Base-by-base conservation (phyloP, 768 basidiomycete genomes). In the Podaxis carcinomalis region DNA sequence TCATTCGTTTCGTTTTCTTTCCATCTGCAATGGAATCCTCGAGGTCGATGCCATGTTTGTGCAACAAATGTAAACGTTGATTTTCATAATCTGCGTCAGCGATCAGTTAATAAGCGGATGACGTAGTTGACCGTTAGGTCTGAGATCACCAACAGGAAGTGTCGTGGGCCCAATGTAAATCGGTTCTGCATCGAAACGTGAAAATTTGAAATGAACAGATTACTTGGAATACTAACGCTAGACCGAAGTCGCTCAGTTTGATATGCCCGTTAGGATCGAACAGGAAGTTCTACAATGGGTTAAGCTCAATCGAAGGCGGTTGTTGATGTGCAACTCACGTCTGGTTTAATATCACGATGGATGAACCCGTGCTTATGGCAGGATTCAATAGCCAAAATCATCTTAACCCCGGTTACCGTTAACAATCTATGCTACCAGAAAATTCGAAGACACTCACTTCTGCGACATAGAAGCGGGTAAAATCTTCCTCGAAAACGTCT, bases 131-230 rank as follows among this genome's bases (percentile, higher is more conserved):
- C 59, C 60, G 62, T 59, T 59, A 68, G 52, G 51, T 62, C 25
- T n/a, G 62, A 35, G 16, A 54, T 49, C 55, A 69, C 74, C 61
- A 62, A 93, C 92, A 95, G 59, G 89, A 89, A 27, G 93, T 95
- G 75, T 98, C 95, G 74, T 98, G 95, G 21, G 93, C 92, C 95
- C 95, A 97, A 75, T 96, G 95, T 62, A 94, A 81, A 79, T 95
- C 90, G 61, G 93, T 92, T 57, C 91, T 93, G 71, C 68, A 60
- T 64, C 65, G 51, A 64, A 61, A 56, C 58, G 57, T 65, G 53
- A 59, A 61, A 50, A 60, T 55, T 59, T 56, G 53, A 51, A 49
- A 61, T 44, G 52, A 64, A 42, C 27, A 60, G 55, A 63, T 28
- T 52, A 71, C 66, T 68, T 64, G 58, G 62, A 59, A 70, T 51